phyloP scores from a whole-genome alignment of 2,329 filamentous ascomycete species.

The Phaeosphaeriaceae sp. region DNA sequence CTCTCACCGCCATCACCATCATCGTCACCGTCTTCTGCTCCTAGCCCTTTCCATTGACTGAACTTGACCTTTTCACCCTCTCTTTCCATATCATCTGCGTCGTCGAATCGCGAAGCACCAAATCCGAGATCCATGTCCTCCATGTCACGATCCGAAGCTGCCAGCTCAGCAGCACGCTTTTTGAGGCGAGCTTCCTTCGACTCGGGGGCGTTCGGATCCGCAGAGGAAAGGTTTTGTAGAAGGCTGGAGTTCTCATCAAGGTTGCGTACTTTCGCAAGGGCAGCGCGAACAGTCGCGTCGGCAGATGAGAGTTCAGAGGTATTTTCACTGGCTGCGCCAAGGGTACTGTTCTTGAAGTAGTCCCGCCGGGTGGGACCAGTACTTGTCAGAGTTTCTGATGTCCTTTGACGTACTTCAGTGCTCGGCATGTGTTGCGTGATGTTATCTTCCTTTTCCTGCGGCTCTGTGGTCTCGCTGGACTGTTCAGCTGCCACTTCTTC shows the following conservation, averaged over 20 bases:
- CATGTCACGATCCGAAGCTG: slow-evolving; percentile 75
- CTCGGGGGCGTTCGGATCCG: slow-evolving; percentile 34
- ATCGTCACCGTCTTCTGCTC: slow-evolving; percentile 59
- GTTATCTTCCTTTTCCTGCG: neutral
- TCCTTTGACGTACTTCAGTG: slow-evolving; percentile 5
- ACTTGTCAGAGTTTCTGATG: slow-evolving; percentile 8
- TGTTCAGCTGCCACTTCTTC: slow-evolving; percentile 6
- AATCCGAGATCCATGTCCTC: slow-evolving; percentile 96
- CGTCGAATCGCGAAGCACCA: slow-evolving; percentile 83
- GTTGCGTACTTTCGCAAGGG: slow-evolving; percentile 77
- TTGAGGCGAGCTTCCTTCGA: slow-evolving; percentile 73
- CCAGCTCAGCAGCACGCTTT: slow-evolving; percentile 70
- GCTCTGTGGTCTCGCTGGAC: neutral
- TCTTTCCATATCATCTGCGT: slow-evolving; percentile 81
- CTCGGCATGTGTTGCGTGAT: neutral
- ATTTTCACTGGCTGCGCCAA: slow-evolving; percentile 26
- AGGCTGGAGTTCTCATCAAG: slow-evolving; percentile 55
- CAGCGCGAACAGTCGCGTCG: slow-evolving; percentile 82
- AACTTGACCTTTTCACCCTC: slow-evolving; percentile 68
- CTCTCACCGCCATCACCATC: slow-evolving; percentile 54
- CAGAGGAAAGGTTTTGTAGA: slow-evolving; percentile 48
- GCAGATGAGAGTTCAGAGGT: slow-evolving; percentile 54
- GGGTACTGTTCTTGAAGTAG: slow-evolving; percentile 24
- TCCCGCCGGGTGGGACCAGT: slow-evolving; percentile 24
- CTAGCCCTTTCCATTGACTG: slow-evolving; percentile 66